Evolutionary conservation across 371 early-diverging fungal species (phyloP).

Genomic region (Astathelohania contejeani): DNA sequence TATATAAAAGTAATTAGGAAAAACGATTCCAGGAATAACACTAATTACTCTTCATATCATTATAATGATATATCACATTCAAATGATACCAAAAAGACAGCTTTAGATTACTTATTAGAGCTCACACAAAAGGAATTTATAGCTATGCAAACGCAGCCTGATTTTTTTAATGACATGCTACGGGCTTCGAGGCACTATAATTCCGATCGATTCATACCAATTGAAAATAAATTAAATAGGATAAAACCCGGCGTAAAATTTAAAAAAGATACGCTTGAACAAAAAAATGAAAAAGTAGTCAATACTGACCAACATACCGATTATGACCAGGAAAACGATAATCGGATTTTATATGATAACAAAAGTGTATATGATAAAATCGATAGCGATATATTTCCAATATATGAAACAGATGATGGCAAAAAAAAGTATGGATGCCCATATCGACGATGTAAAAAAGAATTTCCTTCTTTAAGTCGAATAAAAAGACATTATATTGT

Average conservation of each 20-base stretch:
- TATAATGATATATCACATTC: no score
- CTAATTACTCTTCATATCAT: no score
- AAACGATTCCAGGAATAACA: no score
- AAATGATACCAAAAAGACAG: constrained; percentile 4
- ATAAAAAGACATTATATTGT: constrained; percentile 52
- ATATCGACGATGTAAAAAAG: constrained; percentile 38
- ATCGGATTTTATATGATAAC: background rate
- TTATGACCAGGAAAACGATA: background rate
- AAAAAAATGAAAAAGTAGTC: background rate
- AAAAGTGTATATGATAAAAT: background rate
- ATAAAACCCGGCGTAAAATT: no score
- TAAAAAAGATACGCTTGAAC: no score
- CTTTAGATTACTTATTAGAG: background rate
- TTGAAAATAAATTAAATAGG: no score
- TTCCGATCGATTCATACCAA: no score
- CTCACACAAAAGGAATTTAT: constrained; percentile 5
- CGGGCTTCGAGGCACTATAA: no score
- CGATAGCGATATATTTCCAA: constrained; percentile 37
- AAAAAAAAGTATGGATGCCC: constrained; percentile 43
- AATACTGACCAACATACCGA: constrained; percentile 1
- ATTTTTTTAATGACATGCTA: background rate
- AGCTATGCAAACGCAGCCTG: background rate
- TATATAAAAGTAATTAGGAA: no score
- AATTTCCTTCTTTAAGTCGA: constrained; percentile 48
- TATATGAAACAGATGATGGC: constrained; percentile 9